Conservation (phyloP, 2,329 filamentous ascomycete species). For the Cercospora canescens region DNA sequence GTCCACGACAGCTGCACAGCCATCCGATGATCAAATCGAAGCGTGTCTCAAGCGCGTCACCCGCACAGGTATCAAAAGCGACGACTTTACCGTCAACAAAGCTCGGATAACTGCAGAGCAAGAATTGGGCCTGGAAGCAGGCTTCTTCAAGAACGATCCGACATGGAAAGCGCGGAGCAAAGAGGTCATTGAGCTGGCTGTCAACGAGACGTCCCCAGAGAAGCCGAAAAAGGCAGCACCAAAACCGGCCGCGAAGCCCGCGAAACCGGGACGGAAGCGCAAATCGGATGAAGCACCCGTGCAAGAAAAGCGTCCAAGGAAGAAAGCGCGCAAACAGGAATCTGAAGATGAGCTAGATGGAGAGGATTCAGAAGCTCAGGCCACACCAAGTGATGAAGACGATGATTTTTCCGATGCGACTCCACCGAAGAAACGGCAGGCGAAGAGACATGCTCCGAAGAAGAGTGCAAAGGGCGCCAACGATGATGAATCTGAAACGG, state of each 20-base stretch:
- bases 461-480: slow-evolving; percentile 12
- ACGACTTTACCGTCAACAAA: slow-evolving; percentile 59
- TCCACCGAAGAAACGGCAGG: neutral
- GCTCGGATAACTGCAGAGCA: slow-evolving; percentile 56
- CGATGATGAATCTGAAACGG: neutral
- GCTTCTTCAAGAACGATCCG: slow-evolving; percentile 56
- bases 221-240: slow-evolving; percentile 21
- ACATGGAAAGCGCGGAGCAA: slow-evolving; percentile 59
- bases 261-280: slow-evolving; percentile 32
- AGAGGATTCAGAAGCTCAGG: slow-evolving; percentile 14
- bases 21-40: slow-evolving; percentile 41
- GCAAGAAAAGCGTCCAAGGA: slow-evolving; percentile 25
- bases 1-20: slow-evolving; percentile 26
- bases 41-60: slow-evolving; percentile 44
- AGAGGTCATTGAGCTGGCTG: slow-evolving; percentile 54
- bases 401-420: slow-evolving; percentile 9
- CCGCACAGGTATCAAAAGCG: slow-evolving; percentile 41
- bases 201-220: slow-evolving; percentile 31
- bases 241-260: slow-evolving; percentile 10
- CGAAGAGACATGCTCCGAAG: slow-evolving; percentile 16
- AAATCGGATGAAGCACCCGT: slow-evolving; percentile 31
- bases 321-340: slow-evolving; percentile 24
- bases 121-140: slow-evolving; percentile 51
- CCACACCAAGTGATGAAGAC: slow-evolving; percentile 13
- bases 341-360: slow-evolving; percentile 21